These are phyloP conservation scores for Tuber umbilicatum DNA, from an alignment of 495 filamentous ascomycete genomes.

Conservation along the genomic window DNA sequence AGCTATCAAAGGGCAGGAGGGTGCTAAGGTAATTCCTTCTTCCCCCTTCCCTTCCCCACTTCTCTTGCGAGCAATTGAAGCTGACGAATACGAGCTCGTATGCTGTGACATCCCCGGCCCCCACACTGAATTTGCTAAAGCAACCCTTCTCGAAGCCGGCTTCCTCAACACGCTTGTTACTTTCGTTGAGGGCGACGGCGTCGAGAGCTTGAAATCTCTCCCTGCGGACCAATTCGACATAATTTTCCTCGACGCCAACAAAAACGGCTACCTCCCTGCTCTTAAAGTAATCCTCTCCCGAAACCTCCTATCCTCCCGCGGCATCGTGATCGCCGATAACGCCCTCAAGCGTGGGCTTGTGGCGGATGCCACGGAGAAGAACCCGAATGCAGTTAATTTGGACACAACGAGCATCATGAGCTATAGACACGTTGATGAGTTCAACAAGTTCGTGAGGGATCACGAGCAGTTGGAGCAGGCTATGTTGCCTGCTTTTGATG, in stretches of 20 bases:
- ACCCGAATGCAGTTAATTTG: conserved; percentile 14
- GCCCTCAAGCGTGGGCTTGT: conserved; percentile 29
- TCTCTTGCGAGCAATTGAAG: neutral
- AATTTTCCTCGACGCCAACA: conserved; percentile 43
- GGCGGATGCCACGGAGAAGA: conserved; percentile 27
- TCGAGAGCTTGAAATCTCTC: conserved; percentile 21
- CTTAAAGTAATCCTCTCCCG: conserved; percentile 28
- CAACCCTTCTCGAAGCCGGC: conserved; percentile 27
- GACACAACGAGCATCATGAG: conserved; percentile 8
- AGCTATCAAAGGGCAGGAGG: conserved; percentile 33
- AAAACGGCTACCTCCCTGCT: conserved; percentile 36
- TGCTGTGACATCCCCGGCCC: conserved; percentile 39
- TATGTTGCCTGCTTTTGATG: conserved; percentile 42
- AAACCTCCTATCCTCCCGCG: conserved; percentile 36
- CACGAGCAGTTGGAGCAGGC: conserved; percentile 38
- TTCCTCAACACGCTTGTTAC: conserved; percentile 24
- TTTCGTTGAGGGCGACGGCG: conserved; percentile 36
- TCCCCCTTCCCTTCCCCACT: neutral
- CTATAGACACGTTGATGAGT: conserved; percentile 27
- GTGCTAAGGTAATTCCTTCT: conserved; percentile 22
- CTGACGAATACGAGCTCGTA: conserved; percentile 21
- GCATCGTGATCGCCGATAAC: conserved; percentile 43
- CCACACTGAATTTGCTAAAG: conserved; percentile 26
- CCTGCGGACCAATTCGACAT: conserved; percentile 38
- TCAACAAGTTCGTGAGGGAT: conserved; percentile 39